Conservation (phyloP, 495 filamentous ascomycete species). For the Neurospora sp. region DNA sequence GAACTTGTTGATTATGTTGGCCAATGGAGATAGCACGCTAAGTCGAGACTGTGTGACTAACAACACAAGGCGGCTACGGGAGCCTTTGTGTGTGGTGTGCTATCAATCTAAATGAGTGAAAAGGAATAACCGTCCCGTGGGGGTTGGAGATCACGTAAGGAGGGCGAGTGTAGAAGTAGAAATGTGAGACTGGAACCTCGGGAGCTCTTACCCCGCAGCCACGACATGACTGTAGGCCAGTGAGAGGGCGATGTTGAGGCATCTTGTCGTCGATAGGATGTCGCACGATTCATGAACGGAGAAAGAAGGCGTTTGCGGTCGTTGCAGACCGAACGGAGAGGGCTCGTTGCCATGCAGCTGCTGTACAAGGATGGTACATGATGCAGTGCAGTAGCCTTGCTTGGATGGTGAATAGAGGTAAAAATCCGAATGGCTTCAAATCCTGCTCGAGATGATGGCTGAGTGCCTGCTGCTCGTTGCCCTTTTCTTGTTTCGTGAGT, state of each 20-base stretch:
- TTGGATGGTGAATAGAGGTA: neutral
- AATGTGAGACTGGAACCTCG: neutral
- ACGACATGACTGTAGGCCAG: neutral
- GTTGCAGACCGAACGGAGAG: neutral
- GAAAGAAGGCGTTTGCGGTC: neutral
- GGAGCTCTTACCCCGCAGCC: neutral
- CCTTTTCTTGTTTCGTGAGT: neutral
- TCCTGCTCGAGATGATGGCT: neutral
- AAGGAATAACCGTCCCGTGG: neutral
- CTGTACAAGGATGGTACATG: neutral
- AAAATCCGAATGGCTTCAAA: neutral
- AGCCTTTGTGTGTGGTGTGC: neutral
- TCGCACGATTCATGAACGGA: neutral
- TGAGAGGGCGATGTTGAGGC: neutral
- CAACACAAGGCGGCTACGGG: neutral
- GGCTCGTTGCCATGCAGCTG: slow-evolving; percentile 3
- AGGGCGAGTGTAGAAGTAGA: neutral
- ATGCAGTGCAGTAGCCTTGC: neutral
- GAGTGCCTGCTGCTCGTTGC: neutral
- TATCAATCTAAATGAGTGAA: neutral
- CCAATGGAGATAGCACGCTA: neutral
- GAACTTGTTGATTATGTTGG: neutral
- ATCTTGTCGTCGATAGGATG: neutral
- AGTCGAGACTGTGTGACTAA: neutral
- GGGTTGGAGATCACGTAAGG: neutral